phyloP scores from a whole-genome alignment of 306 rosid species.

The Vigna mungo region DNA sequence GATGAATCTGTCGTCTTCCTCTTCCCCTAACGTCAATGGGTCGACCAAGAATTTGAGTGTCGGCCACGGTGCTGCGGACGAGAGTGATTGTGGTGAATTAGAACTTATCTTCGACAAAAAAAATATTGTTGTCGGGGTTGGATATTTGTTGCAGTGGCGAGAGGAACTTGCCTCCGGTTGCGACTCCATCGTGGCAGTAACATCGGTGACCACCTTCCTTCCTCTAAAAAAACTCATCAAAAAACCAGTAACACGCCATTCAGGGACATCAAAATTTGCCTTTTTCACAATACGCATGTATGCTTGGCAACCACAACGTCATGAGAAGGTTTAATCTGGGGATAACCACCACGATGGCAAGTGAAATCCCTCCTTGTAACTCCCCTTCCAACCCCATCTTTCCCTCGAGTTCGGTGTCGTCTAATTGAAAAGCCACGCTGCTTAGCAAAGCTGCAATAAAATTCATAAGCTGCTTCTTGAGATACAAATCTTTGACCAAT shows the following conservation, averaged over 20 bases:
- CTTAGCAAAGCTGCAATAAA: constrained; percentile 83
- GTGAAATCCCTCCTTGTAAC: constrained; percentile 89
- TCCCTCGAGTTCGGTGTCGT: constrained; percentile 86
- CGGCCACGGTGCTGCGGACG: too few relatives aligned
- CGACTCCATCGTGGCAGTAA: too few relatives aligned
- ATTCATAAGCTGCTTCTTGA: constrained; percentile 91
- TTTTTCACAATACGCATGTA: constrained; percentile 83
- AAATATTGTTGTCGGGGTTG: too few relatives aligned
- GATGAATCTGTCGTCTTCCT: too few relatives aligned
- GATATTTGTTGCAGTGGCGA: too few relatives aligned
- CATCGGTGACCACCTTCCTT: too few relatives aligned
- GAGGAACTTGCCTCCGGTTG: too few relatives aligned
- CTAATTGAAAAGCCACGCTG: constrained; percentile 89
- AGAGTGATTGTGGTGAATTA: too few relatives aligned
- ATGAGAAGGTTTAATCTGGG: constrained; percentile 81
- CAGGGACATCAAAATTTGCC: constrained; percentile 84
- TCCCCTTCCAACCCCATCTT: constrained; percentile 93
- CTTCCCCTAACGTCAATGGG: too few relatives aligned
- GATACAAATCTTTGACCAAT: constrained; percentile 82
- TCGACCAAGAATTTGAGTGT: too few relatives aligned
- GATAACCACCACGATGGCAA: constrained; percentile 88
- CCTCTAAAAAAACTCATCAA: too few relatives aligned
- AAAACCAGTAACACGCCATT: constrained; percentile 94
- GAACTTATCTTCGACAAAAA: too few relatives aligned
- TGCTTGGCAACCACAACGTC: constrained; percentile 90